These are phyloP conservation scores for Rhodomyrtus psidioides DNA, from an alignment of 441 rosid species.

Conservation along the genomic window DNA sequence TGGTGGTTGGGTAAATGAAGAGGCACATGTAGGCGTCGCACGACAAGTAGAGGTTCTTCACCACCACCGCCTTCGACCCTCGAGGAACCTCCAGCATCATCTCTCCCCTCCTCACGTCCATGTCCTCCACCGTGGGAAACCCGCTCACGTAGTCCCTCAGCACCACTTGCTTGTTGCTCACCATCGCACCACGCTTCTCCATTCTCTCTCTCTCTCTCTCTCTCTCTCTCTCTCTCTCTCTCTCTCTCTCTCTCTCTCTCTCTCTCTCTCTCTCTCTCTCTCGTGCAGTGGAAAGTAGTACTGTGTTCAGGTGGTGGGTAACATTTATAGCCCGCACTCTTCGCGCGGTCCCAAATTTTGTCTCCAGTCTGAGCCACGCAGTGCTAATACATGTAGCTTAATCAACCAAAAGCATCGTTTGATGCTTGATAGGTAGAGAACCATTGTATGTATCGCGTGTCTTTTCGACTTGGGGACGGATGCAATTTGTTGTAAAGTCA, in stretches of 20 bases:
- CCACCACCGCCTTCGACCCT: neutral
- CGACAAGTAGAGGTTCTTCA: slow-evolving; percentile 3
- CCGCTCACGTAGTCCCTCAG: neutral
- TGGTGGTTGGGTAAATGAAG: neutral
- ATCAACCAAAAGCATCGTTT: neutral
- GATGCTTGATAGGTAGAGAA: neutral
- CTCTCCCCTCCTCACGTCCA: neutral
- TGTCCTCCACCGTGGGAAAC: neutral
- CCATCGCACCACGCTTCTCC: neutral
- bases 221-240: too few relatives aligned
- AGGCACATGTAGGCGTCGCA: slow-evolving; percentile 12
- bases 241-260: too few relatives aligned
- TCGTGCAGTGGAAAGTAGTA: neutral
- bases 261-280: neutral
- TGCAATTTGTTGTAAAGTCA: neutral
- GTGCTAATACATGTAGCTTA: neutral
- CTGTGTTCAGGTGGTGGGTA: neutral
- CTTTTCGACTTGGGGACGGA: neutral
- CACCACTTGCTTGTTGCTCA: neutral
- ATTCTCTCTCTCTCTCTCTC: neutral
- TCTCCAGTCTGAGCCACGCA: neutral
- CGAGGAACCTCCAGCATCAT: neutral
- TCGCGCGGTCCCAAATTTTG: neutral
- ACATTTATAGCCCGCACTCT: neutral
- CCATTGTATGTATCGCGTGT: neutral